Conservation (phyloP, 352 stramenopile species). For the Albugo candida region DNA sequence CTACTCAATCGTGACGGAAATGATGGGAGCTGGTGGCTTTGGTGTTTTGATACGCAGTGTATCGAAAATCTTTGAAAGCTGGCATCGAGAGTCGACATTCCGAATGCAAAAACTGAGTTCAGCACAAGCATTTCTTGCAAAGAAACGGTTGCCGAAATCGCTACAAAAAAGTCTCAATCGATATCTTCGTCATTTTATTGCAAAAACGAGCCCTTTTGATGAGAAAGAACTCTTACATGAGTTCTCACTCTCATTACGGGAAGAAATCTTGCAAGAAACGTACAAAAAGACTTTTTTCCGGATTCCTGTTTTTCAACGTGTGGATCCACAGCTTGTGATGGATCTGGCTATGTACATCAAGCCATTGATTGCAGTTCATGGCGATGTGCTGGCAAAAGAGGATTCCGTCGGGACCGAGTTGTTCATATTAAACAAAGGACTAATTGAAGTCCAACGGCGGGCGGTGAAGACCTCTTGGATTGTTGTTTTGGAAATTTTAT, state of each 20-base stretch:
- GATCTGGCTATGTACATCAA: slow-evolving; percentile 79
- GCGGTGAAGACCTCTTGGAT: slow-evolving; percentile 31
- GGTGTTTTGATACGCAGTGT: slow-evolving; percentile 73
- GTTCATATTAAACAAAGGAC: slow-evolving; percentile 60
- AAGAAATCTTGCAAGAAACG: slow-evolving; percentile 54
- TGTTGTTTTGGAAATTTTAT: slow-evolving; percentile 57
- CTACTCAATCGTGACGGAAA: slow-evolving; percentile 44
- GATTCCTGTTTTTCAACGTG: slow-evolving; percentile 41
- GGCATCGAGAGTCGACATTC: slow-evolving; percentile 37
- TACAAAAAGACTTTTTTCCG: slow-evolving; percentile 56
- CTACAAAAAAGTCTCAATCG: slow-evolving; percentile 31
- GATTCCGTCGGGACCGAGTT: slow-evolving; percentile 52
- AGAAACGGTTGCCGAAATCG: slow-evolving; percentile 29
- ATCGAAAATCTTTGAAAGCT: slow-evolving; percentile 65
- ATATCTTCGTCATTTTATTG: slow-evolving; percentile 69
- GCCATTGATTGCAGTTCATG: slow-evolving; percentile 42
- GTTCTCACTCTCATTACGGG: slow-evolving; percentile 49
- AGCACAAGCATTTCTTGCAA: slow-evolving; percentile 39
- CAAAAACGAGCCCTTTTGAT: slow-evolving; percentile 52
- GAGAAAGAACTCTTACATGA: slow-evolving; percentile 55
- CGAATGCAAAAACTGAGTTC: slow-evolving; percentile 36
- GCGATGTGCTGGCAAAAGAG: slow-evolving; percentile 41
- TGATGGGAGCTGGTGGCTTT: slow-evolving; percentile 58
- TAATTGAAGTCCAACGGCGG: slow-evolving; percentile 48
- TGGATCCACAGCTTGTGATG: slow-evolving; percentile 63